Conservation (phyloP, 495 filamentous ascomycete genomes). For the Lasiosphaeris hirsuta region DNA sequence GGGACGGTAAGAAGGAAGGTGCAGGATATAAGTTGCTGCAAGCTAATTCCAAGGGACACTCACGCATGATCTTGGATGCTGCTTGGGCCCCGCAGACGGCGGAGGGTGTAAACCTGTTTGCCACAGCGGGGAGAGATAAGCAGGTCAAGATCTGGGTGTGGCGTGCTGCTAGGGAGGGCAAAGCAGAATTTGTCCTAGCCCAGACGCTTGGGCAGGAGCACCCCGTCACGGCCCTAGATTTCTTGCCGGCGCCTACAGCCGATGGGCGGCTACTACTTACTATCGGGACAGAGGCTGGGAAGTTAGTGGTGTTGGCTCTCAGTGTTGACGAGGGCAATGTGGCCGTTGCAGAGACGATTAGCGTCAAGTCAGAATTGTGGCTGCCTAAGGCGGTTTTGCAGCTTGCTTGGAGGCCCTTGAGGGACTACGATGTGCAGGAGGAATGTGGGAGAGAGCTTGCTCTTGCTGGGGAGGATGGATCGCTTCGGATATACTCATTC, state of each 20-base stretch:
- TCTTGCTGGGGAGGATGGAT: slow-evolving; percentile 79
- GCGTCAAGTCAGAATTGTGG: slow-evolving; percentile 43
- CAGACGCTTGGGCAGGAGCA: slow-evolving; percentile 30
- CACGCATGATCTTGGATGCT: slow-evolving; percentile 83
- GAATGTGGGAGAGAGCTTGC: slow-evolving; percentile 54
- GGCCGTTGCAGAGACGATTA: slow-evolving; percentile 39
- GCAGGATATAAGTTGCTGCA: slow-evolving; percentile 52
- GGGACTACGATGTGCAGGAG: slow-evolving; percentile 14
- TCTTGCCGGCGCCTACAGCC: slow-evolving; percentile 39
- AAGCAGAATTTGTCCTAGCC: slow-evolving; percentile 29
- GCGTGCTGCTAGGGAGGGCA: slow-evolving; percentile 16
- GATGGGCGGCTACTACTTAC: slow-evolving; percentile 56
- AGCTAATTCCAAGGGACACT: slow-evolving; percentile 78
- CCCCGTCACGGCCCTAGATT: slow-evolving; percentile 76
- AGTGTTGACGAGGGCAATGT: slow-evolving; percentile 40
- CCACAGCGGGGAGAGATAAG: slow-evolving; percentile 86
- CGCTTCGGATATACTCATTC: slow-evolving; percentile 68
- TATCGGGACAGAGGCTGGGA: slow-evolving; percentile 62
- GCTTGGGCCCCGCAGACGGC: slow-evolving; percentile 64
- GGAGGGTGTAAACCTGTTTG: slow-evolving; percentile 52
- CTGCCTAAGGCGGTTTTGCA: slow-evolving; percentile 72
- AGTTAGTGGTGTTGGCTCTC: slow-evolving; percentile 43
- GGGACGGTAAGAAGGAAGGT: slow-evolving; percentile 32
- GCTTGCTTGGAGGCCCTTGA: slow-evolving; percentile 70
- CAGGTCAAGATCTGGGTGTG: slow-evolving; percentile 71